These are phyloP conservation scores for Spergularia bocconei DNA, from an alignment of 148 eudicot species.

Conservation along the genomic window DNA sequence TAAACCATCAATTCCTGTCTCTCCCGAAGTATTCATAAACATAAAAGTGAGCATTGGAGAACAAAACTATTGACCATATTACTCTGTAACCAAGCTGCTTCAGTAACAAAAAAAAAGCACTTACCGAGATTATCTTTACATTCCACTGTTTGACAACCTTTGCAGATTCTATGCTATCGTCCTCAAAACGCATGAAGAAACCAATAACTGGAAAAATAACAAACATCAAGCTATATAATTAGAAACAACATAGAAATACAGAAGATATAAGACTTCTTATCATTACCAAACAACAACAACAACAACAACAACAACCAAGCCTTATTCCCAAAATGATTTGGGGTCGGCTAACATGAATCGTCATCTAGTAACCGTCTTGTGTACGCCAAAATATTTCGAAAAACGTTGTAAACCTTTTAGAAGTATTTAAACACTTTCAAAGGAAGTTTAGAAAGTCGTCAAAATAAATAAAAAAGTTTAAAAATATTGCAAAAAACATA, in stretches of 20 bases:
- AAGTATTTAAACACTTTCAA: too few relatives aligned
- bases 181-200: slow-evolving; percentile 90
- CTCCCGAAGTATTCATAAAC: background rate
- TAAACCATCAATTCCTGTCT: background rate
- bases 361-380: too few relatives aligned
- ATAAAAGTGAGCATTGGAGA: background rate
- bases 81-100: slow-evolving; percentile 1
- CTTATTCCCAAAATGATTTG: too few relatives aligned
- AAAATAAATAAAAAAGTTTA: too few relatives aligned
- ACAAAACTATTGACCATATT: background rate
- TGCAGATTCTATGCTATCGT: slow-evolving; percentile 93
- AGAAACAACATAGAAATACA: background rate
- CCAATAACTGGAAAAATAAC: slow-evolving; percentile 63
- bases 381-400: too few relatives aligned
- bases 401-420: too few relatives aligned
- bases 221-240: background rate
- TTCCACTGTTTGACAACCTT: slow-evolving; percentile 93
- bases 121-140: slow-evolving; percentile 91
- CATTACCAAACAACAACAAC: too few relatives aligned
- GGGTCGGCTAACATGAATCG: too few relatives aligned
- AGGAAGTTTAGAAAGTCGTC: too few relatives aligned
- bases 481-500: too few relatives aligned
- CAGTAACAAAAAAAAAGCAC: slow-evolving; percentile 14
- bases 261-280: too few relatives aligned
- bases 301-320: too few relatives aligned